Evolutionary conservation across 345 rosid genomes (phyloP).

Genomic region (Eucalyptus regnans): DNA sequence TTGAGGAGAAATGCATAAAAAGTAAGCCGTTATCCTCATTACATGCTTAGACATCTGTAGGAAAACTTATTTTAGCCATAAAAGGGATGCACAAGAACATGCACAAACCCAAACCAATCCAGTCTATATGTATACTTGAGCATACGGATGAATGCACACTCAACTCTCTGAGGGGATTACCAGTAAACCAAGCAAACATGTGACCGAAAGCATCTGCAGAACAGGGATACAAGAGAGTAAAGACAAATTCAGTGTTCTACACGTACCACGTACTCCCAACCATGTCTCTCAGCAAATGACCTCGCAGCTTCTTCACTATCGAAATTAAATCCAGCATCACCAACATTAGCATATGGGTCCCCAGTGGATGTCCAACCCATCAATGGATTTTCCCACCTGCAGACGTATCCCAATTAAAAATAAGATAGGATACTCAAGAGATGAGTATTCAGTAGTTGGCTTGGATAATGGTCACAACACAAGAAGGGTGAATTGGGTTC

Average conservation of each 20-base stretch:
- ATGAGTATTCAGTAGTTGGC: background rate
- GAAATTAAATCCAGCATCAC: slow-evolving; percentile 71
- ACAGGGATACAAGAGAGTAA: background rate
- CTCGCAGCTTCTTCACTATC: slow-evolving; percentile 77
- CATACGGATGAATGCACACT: background rate
- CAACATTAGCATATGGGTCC: slow-evolving; percentile 97
- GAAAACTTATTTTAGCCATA: background rate
- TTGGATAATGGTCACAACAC: background rate
- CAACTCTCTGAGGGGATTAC: background rate
- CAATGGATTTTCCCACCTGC: slow-evolving; percentile 98
- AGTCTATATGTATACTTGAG: background rate
- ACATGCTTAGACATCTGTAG: background rate
- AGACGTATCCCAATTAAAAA: background rate
- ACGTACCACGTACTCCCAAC: slow-evolving; percentile 81
- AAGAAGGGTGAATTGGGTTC: background rate
- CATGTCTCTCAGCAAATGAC: slow-evolving; percentile 80
- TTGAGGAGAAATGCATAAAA: background rate
- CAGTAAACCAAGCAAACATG: background rate
- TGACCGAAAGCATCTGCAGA: background rate
- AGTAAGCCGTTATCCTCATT: background rate
- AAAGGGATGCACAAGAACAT: background rate
- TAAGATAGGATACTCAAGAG: background rate
- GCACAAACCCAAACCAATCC: background rate
- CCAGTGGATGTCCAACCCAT: slow-evolving; percentile 99
- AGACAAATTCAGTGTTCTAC: background rate